Evolutionary conservation across 2,329 filamentous ascomycete species (phyloP).

Genomic region (Bertia moriformis): DNA sequence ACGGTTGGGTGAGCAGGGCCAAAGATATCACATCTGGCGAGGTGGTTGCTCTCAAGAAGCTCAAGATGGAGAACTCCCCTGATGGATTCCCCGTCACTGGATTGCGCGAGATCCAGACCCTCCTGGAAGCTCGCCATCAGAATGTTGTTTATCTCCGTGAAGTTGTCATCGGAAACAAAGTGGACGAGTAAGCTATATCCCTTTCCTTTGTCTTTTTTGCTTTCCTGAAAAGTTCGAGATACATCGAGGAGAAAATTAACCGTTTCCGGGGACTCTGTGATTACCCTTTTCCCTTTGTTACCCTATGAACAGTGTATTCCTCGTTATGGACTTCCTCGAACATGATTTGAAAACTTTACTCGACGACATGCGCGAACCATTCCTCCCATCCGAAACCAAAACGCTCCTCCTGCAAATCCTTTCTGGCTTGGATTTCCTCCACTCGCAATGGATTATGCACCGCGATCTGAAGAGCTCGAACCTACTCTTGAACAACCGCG

Average conservation of each 20-base stretch:
- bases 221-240: not conserved
- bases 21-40: constrained; percentile 43
- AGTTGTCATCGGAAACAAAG: constrained; percentile 43
- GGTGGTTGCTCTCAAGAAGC: constrained; percentile 57
- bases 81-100: constrained; percentile 58
- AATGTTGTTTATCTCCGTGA: constrained; percentile 55
- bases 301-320: constrained; percentile 38
- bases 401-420: constrained; percentile 52
- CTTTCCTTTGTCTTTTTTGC: not conserved
- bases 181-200: constrained; percentile 15
- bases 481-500: constrained; percentile 59
- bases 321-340: constrained; percentile 65
- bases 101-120: constrained; percentile 54
- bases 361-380: constrained; percentile 59
- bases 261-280: not conserved
- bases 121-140: constrained; percentile 45
- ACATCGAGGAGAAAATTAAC: not conserved
- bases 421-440: constrained; percentile 50
- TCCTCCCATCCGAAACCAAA: constrained; percentile 57
- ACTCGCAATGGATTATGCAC: constrained; percentile 56
- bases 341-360: constrained; percentile 63
- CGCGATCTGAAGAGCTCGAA: constrained; percentile 57
- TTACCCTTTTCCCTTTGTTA: too few species aligned
- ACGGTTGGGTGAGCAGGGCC: constrained; percentile 58
- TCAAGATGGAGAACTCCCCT: constrained; percentile 55